Conservation (phyloP, 257 asterid species). For the Plantago elongata region DNA sequence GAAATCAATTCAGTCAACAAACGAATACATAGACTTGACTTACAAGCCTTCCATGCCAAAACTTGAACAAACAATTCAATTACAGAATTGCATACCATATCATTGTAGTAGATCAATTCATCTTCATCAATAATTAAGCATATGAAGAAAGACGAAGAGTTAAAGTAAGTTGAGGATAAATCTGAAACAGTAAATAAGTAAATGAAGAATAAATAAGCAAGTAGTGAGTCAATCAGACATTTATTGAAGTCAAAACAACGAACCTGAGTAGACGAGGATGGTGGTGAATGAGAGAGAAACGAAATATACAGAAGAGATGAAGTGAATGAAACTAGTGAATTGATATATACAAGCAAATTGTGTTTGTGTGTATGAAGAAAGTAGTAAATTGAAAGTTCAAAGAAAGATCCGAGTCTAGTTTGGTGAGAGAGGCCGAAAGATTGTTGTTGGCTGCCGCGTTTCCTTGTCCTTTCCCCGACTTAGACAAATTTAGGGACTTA, state of each 20-base stretch:
- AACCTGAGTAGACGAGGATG: constrained; percentile 42
- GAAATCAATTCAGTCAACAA: constrained; percentile 5
- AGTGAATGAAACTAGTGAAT: no score
- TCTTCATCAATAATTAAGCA: neutral
- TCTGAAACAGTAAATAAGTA: constrained; percentile 14
- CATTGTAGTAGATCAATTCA: constrained; percentile 3
- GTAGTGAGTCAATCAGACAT: constrained; percentile 22
- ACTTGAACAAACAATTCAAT: constrained; percentile 15
- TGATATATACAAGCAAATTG: no score
- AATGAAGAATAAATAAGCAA: no score
- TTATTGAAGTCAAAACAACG: constrained; percentile 36
- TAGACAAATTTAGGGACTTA: no score
- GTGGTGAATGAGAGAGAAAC: constrained; percentile 5
- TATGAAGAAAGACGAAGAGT: constrained; percentile 22
- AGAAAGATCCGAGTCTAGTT: constrained; percentile 20
- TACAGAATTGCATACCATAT: constrained; percentile 2
- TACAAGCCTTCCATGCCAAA: constrained; percentile 5
- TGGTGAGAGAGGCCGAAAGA: constrained; percentile 7
- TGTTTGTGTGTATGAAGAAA: no score
- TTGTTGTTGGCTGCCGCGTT: constrained; percentile 3
- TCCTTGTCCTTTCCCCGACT: no score
- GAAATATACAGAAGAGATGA: no score
- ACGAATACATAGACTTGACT: constrained; percentile 4
- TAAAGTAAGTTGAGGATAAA: constrained; percentile 7
- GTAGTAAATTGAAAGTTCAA: neutral